Evolutionary conservation across 2,329 filamentous ascomycete species (phyloP), one percentile per base, ranked within the genome.

Genomic region (Microsporum canis): DNA sequence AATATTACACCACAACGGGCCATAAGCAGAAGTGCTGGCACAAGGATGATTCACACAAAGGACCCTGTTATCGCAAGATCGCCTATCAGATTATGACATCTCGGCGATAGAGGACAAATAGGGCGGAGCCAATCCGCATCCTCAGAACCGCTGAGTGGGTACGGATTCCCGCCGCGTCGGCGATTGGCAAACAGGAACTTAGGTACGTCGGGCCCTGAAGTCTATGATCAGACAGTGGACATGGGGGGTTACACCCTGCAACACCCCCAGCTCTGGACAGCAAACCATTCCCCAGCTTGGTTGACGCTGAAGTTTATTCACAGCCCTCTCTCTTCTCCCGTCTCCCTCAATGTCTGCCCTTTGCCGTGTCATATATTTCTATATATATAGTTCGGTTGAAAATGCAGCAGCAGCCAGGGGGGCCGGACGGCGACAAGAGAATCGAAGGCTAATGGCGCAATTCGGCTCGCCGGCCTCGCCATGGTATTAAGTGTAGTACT

Each of bases 101-200:
- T 49, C 43, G 57, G 57, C 43, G 43, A 59, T 59, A 43, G 38
- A 59, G 41, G 39, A 49, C 57, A 45, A 49, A 59, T 49, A 59
- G 38, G 41, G 41, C 57, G 43, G 38, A 59, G 57, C 41, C 49
- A 53, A 53, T 53, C 49, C 31, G 49, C 49, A 53, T 29, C 43
- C n/a, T 33, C 29, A 34, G 14, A 39, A 56, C n/a, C 55, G 55
- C 49, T 53, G 49, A 53, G 49, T 53, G 49, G 49, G 49, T 53
- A 53, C 33, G 49, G 49, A 53, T n/a, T 53, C 49, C 49, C 31
- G 49, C 49, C 49, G 49, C 29, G 27, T 53, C 49, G 49, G 49
- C 49, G 49, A 53, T 53, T 53, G 49, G 31, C 49, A 53, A 53
- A n/a, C n/a, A 53, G 39, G 12, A 53, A 53, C 49, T 6, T 34